phyloP scores from a whole-genome alignment of 192 early-diverging fungal species.

The Piromyces sp. region DNA sequence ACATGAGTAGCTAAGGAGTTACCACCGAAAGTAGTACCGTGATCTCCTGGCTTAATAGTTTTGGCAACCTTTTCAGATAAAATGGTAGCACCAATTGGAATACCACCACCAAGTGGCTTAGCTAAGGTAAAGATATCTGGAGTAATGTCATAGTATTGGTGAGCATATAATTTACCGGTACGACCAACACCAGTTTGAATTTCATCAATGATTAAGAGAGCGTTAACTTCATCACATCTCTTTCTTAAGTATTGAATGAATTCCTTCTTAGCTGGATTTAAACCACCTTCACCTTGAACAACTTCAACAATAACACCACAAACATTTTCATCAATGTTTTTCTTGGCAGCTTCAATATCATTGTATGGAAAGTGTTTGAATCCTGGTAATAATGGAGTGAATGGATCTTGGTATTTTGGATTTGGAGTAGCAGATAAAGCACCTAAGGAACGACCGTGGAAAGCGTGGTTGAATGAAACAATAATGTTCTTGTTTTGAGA shows the following conservation, averaged over 20 bases:
- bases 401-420: slow-evolving; percentile 88
- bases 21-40: slow-evolving; percentile 97
- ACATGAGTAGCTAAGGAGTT: slow-evolving; percentile 79
- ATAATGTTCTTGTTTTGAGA: slow-evolving; percentile 41
- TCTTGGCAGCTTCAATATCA: slow-evolving; percentile 36
- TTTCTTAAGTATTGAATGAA: slow-evolving; percentile 63
- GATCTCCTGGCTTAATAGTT: slow-evolving; percentile 75
- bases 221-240: slow-evolving; percentile 67
- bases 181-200: slow-evolving; percentile 37
- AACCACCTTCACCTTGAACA: slow-evolving; percentile 91
- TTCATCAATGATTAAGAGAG: slow-evolving; percentile 89
- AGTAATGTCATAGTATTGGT: slow-evolving; percentile 48
- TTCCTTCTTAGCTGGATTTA: slow-evolving; percentile 48
- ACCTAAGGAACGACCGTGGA: slow-evolving; percentile 93
- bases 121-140: slow-evolving; percentile 92
- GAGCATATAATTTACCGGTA: slow-evolving; percentile 74
- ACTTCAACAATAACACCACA: slow-evolving; percentile 93
- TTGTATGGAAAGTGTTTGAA: slow-evolving; percentile 57
- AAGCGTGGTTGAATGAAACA: slow-evolving; percentile 77
- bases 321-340: slow-evolving; percentile 53
- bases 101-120: slow-evolving; percentile 90
- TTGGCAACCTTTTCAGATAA: slow-evolving; percentile 57
- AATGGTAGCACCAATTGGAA: slow-evolving; percentile 89
- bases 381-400: slow-evolving; percentile 76
- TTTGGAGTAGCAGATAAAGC: slow-evolving; percentile 86